Evolutionary conservation across 2,329 filamentous ascomycete species (phyloP).

Genomic region (Cladosporium phlei): DNA sequence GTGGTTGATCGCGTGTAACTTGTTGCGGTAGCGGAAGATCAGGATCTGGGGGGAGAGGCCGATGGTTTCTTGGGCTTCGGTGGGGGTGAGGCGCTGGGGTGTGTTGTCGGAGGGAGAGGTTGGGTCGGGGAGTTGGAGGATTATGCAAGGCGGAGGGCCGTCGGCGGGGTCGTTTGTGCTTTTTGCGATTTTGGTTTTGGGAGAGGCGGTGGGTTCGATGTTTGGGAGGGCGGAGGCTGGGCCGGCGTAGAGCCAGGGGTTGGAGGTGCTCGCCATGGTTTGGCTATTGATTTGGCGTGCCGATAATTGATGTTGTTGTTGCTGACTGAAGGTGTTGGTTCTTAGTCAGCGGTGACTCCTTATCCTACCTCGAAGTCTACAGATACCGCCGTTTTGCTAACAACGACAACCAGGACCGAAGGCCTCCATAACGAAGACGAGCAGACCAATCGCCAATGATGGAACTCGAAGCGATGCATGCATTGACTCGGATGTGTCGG

Average conservation of each 20-base stretch:
- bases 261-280: background rate
- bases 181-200: slow-evolving; percentile 40
- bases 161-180: slow-evolving; percentile 28
- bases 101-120: slow-evolving; percentile 11
- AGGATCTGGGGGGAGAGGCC: slow-evolving; percentile 54
- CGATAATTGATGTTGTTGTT: too few species aligned
- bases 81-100: slow-evolving; percentile 25
- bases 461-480: too few species aligned
- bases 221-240: slow-evolving; percentile 53
- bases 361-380: too few species aligned
- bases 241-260: slow-evolving; percentile 53
- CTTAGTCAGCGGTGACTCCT: too few species aligned
- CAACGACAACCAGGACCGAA: too few species aligned
- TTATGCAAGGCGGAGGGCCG: slow-evolving; percentile 46
- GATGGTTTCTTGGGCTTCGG: slow-evolving; percentile 33
- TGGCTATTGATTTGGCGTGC: too few species aligned
- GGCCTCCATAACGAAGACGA: too few species aligned
- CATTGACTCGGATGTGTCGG: too few species aligned
- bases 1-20: slow-evolving; percentile 65
- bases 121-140: slow-evolving; percentile 48
- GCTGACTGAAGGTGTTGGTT: too few species aligned
- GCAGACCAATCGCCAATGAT: too few species aligned
- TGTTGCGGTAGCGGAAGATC: slow-evolving; percentile 59
- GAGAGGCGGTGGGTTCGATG: slow-evolving; percentile 41
- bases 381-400: too few species aligned